phyloP scores from a whole-genome alignment of 768 basidiomycete genomes.

The Panaeolus cyanescens region DNA sequence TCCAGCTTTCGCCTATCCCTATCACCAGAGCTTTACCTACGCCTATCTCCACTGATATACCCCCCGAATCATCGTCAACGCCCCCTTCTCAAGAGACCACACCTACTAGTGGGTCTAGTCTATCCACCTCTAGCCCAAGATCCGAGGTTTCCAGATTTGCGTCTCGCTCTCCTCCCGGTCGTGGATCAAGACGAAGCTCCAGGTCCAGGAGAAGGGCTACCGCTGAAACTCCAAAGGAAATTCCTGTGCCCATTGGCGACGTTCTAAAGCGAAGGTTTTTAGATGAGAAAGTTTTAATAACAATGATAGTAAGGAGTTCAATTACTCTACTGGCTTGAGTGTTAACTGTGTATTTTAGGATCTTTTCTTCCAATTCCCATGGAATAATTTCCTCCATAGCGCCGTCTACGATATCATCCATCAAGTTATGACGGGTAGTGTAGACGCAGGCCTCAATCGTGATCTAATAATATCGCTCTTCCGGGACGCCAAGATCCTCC shows the following conservation, averaged over 20 bases:
- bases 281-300: conserved; percentile 70
- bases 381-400: conserved; percentile 98
- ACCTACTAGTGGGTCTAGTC: not conserved
- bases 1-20: conserved; percentile 28
- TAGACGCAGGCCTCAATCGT: conserved; percentile 82
- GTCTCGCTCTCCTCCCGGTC: conserved; percentile 24
- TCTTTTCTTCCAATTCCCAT: conserved; percentile 93
- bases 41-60: conserved; percentile 30
- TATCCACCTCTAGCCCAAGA: conserved; percentile 18
- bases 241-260: conserved; percentile 66
- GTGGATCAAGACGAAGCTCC: conserved; percentile 57
- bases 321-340: conserved; percentile 1
- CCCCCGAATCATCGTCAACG: conserved; percentile 21
- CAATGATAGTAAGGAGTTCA: conserved; percentile 67
- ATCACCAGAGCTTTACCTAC: conserved; percentile 34
- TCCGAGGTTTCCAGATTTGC: conserved; percentile 19
- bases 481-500: conserved; percentile 80
- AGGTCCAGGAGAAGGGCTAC: conserved; percentile 50
- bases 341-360: conserved; percentile 51
- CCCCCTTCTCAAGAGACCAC: conserved; percentile 5
- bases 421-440: conserved; percentile 88
- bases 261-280: conserved; percentile 78
- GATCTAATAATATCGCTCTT: conserved; percentile 85
- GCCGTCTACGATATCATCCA: conserved; percentile 96
- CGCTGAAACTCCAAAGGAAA: conserved; percentile 33